Evolutionary conservation across 2,329 filamentous ascomycete species (phyloP), one percentile per base, ranked within the genome.

Genomic region (Calonectria multiphialidica): DNA sequence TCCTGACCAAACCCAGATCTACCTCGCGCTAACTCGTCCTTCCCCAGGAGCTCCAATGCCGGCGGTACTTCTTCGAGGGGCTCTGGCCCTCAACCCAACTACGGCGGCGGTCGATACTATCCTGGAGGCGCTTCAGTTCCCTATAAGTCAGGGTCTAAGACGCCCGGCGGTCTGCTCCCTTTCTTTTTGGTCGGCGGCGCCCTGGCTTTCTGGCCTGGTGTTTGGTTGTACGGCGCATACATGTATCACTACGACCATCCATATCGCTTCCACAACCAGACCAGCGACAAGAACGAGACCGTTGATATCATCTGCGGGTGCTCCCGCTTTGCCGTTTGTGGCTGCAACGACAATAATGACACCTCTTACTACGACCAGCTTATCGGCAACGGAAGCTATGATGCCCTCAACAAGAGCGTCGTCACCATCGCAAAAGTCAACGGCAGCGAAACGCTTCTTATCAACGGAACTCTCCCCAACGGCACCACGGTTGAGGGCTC

Each of bases 401-500:
- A 80, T 3, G 83, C 80, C 3, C 84, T 94, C 65, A 92, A 95
- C 84, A 87, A 90, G 77, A 87, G 86, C 0, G 76, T 95, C 2
- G 88, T 94, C 69, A 88, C 86, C 15, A 88, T 96, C 1, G 90
- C 88, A 2, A 70, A 81, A 25, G 81, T 93, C 72, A 92, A 94
- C 68, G 91, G 91, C 62, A 93, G 88, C 1, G 84, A 84, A 73
- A 92, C 90, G 1, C 88, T 97, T 44, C 86, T 94, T 35, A 84
- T 96, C 80, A 95, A 95, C 81, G 94, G 94, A n/a, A 94, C 93
- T 0, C 84, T 96, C 4, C 90, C 92, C 80, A 95, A 95, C 79
- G 94, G 90, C 61, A 93, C 92, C 0, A 92, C 90, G 0, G 86
- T 88, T 0, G 72, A 85, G 6, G 59, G 72, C 16, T 81, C 81